phyloP scores from a whole-genome alignment of 495 filamentous ascomycete species.

The Neurospora sp. region DNA sequence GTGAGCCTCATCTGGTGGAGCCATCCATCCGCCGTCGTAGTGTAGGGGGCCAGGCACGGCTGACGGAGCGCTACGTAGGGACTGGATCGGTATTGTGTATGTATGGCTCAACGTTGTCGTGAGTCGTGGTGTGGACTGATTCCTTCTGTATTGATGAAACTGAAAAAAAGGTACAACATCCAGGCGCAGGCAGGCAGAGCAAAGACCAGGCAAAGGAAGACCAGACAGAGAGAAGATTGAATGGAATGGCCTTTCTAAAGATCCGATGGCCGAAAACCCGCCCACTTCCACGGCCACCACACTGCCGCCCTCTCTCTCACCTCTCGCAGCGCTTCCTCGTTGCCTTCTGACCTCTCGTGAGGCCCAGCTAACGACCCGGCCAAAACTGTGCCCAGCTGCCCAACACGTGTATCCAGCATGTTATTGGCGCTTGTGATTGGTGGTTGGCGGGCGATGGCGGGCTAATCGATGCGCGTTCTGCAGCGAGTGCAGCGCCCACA shows the following conservation, averaged over 20 bases:
- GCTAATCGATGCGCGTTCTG: neutral
- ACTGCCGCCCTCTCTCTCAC: neutral
- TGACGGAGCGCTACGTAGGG: neutral
- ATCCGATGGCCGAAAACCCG: neutral
- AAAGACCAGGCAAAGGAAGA: neutral
- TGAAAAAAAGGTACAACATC: neutral
- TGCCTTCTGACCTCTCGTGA: neutral
- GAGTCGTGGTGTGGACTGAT: neutral
- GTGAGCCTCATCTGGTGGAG: neutral
- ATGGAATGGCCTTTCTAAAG: neutral
- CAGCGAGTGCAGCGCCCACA: neutral
- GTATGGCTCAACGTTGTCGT: neutral
- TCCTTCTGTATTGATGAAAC: neutral
- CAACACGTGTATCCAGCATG: neutral
- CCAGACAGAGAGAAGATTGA: neutral
- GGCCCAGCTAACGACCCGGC: neutral
- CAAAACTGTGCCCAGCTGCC: neutral
- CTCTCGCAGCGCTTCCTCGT: neutral
- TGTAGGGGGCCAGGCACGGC: neutral
- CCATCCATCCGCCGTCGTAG: neutral
- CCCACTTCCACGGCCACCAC: neutral
- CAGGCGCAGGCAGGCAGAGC: neutral
- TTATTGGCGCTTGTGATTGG: neutral
- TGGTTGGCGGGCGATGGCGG: neutral
- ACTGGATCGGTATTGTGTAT: neutral